These are phyloP conservation scores for Puccinellia tenuiflora DNA, from an alignment of 176 grass and related monocot genomes.

Conservation along the genomic window DNA sequence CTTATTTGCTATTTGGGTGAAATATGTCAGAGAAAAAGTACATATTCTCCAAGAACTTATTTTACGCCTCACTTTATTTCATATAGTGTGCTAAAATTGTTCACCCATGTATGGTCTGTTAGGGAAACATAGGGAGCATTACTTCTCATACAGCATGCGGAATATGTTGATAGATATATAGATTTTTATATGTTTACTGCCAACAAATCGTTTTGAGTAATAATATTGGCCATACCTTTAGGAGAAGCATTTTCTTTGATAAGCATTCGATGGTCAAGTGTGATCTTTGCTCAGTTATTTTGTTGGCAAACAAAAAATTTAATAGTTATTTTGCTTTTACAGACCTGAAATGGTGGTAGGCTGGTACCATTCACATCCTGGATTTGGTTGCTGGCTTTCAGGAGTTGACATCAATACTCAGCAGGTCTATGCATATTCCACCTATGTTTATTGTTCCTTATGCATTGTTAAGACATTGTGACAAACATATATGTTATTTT, in stretches of 20 bases:
- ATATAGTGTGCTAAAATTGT: not conserved
- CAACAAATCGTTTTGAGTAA: not conserved
- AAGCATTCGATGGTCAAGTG: not conserved
- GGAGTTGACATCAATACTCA: conserved; percentile 94
- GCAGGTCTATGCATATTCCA: conserved; percentile 33
- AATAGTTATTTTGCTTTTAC: conserved; percentile 22
- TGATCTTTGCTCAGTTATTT: not conserved
- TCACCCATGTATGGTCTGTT: not conserved
- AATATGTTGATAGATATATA: not conserved
- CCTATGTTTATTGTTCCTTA: not conserved
- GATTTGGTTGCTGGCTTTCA: conserved; percentile 95
- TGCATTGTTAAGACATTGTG: not conserved
- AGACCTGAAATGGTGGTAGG: conserved; percentile 96
- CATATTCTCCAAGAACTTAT: too few relatives aligned
- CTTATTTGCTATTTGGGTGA: too few relatives aligned
- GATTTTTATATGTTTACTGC: not conserved
- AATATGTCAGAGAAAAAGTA: too few relatives aligned
- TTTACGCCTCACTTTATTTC: too few relatives aligned
- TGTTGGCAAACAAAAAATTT: not conserved
- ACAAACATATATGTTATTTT: not conserved
- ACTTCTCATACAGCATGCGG: not conserved
- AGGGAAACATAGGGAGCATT: not conserved
- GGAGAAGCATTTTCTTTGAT: not conserved
- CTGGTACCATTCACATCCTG: conserved; percentile 94
- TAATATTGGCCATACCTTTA: not conserved